Base-by-base conservation (phyloP, 2,329 filamentous ascomycete species). In the Botrytis tulipae region DNA sequence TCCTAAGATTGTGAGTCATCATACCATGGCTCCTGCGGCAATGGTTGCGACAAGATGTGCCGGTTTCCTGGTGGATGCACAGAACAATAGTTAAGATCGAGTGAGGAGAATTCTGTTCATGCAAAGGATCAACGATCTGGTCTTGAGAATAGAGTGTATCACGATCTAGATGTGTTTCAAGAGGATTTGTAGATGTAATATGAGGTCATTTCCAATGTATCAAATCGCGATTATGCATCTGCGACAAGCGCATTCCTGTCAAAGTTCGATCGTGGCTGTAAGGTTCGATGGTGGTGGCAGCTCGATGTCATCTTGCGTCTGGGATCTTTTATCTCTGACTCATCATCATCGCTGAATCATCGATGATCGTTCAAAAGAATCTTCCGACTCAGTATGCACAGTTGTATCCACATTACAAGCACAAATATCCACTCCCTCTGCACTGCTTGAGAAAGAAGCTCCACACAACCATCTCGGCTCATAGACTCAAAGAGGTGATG, bases 11-110 rank as follows among this genome's bases (percentile, higher is more conserved):
- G 76, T 77, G 16, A 74, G 75, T 7, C 69, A 76, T n/a, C 76
- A 79, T 73, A 44, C 77, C 3, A 75, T 77, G 37, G 74, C 77
- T 35, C 65, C 74, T 60, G 74, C 78, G 1, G 78, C 78, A 70
- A 76, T 77, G 37, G 71, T 78, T 29, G 78, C 75, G 37, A 77
- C 78, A 54, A 79, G 78, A 76, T 70, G 40, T 61, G 68, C 54
- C 18, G 68, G 60, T 61, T 59, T 70, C 8, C 22, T 70, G 18
- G 46, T 44, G 18, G 61, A 46, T 65, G 61, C 16, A 18, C 25
- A 44, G n/a, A n/a, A 62, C 4, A 14, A 46, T 32, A 18, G 32
- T 44, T 3, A 10, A 25, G 40, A 25, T 8, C 14, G 37, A n/a
- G 25, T 62, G 60, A 3, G 22, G 35, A 14, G 12, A n/a, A n/a